Evolutionary conservation across 441 rosid genomes (phyloP), one percentile per base, ranked within the genome.

Genomic region (Adansonia gregorii): DNA sequence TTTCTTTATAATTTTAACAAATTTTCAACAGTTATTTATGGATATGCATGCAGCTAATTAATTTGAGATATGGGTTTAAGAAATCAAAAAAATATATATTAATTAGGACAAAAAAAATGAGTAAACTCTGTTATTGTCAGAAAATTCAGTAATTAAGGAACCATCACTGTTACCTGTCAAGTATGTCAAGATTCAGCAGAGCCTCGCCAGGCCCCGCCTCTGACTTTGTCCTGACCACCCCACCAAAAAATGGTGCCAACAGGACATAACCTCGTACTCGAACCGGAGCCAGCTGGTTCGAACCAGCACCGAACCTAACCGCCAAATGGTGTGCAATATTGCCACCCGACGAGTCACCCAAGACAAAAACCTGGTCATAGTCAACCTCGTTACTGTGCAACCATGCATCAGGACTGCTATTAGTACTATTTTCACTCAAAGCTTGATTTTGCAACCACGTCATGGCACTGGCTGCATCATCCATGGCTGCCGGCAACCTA

Each of bases 301-400:
- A 87, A 76, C 86, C 84, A 4, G 64, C 68, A 3, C 89, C 89
- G 0, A 88, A 58, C 82, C 85, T 84, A 74, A 88, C 86, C 19
- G 97, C 96, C 59, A 91, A 72, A 58, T 93, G 96, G 80, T 94
- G 97, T 7, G 94, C 91, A 51, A 94, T 90, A 80, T 94, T 94
- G 3, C 97, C 98, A 8, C 98, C 97, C 0, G 98, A 94, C 0
- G 98, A 94, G 82, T 94, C 98, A 22, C 98, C 98, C 67, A 89
- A 4, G 1, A 94, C 85, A 76, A 85, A 90, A 59, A 93, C 94
- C 61, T 82, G 63, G 73, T 86, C 91, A 51, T 87, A 88, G 89
- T 90, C 93, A 83, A 85, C 89, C 43, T 66, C 79, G 0, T 14
- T 61, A 76, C 74, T 84, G 54, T 56, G 66, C 58, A 88, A 45